A percentile compares a stretch with the other conserved stretches of the same genome.
Conservation (phyloP, 75 land plant species). For the Picea sitchensis region DNA sequence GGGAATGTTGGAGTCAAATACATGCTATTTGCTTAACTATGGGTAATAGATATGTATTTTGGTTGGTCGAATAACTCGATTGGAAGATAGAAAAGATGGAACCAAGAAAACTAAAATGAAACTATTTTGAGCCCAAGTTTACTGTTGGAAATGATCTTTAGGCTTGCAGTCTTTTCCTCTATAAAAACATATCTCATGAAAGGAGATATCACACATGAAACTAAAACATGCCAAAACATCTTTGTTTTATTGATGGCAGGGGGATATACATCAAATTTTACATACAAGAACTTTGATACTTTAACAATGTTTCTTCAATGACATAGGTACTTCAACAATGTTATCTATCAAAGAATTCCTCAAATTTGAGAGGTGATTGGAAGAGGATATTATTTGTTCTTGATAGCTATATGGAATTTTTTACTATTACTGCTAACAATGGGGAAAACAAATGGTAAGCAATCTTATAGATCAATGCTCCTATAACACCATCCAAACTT, state of each 20-base stretch:
- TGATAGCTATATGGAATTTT: constrained; percentile 89
- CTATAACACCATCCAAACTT: not conserved
- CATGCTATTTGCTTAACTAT: constrained; percentile 74
- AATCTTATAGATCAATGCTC: constrained; percentile 14
- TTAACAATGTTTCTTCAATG: too few species aligned
- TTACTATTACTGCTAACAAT: constrained; percentile 67
- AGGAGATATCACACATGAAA: too few species aligned
- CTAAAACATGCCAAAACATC: too few species aligned
- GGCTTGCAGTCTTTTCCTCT: too few species aligned
- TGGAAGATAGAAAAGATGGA: constrained; percentile 45
- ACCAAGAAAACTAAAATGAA: too few species aligned
- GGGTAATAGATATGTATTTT: constrained; percentile 48
- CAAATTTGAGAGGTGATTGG: constrained; percentile 98
- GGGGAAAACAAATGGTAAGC: too few species aligned
- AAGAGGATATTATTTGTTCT: constrained; percentile 97
- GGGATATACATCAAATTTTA: too few species aligned
- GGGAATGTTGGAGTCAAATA: constrained; percentile 33
- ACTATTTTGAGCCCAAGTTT: too few species aligned
- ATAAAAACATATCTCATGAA: too few species aligned
- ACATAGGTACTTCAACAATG: constrained; percentile 2
- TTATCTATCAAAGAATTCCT: constrained; percentile 87
- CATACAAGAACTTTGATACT: too few species aligned
- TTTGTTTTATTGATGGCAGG: too few species aligned
- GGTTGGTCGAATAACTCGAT: constrained; percentile 60
- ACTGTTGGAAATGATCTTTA: too few species aligned